A percentile compares a stretch with the other conserved stretches of the same genome.
These are phyloP conservation scores for Malassezia japonica DNA, from an alignment of 1,284 basidiomycete species.

Conservation along the genomic window DNA sequence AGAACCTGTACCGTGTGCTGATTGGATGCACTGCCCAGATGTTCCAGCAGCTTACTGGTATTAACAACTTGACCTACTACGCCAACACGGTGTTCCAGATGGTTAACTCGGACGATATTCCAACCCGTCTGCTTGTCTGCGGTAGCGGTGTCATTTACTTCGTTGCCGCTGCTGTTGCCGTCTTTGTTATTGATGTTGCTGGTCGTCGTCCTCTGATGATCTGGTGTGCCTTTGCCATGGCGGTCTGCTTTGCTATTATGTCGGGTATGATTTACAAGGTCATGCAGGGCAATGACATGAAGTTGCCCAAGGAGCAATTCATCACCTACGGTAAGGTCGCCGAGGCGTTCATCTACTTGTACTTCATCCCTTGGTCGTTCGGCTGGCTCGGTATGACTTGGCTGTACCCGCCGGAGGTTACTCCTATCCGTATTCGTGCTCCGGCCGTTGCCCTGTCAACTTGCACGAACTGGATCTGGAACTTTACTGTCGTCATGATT, in stretches of 20 bases:
- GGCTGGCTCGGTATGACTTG: conserved; percentile 64
- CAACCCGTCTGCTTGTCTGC: conserved; percentile 60
- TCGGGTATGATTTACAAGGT: conserved; percentile 48
- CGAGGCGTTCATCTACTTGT: conserved; percentile 58
- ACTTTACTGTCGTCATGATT: conserved; percentile 55
- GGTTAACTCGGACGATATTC: conserved; percentile 51
- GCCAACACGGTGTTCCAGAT: conserved; percentile 39
- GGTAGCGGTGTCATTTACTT: conserved; percentile 64
- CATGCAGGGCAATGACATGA: conserved; percentile 35
- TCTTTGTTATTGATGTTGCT: conserved; percentile 53
- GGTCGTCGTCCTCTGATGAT: conserved; percentile 63
- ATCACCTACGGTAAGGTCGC: conserved; percentile 48
- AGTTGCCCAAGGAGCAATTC: background rate
- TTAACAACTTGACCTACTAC: conserved; percentile 62
- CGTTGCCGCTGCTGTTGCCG: conserved; percentile 57
- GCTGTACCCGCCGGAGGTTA: conserved; percentile 49
- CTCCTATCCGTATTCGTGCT: conserved; percentile 47
- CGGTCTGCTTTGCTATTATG: conserved; percentile 57
- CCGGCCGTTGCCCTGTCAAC: conserved; percentile 47
- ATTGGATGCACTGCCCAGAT: conserved; percentile 58
- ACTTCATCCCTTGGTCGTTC: conserved; percentile 58
- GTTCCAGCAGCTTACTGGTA: conserved; percentile 62
- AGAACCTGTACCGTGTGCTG: conserved; percentile 59
- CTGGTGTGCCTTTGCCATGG: conserved; percentile 60
- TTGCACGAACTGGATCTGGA: conserved; percentile 46